Percentiles rank a stretch among this genome's conserved stretches.
Conservation (phyloP, 257 asterid genomes). For the Vinca minor region DNA sequence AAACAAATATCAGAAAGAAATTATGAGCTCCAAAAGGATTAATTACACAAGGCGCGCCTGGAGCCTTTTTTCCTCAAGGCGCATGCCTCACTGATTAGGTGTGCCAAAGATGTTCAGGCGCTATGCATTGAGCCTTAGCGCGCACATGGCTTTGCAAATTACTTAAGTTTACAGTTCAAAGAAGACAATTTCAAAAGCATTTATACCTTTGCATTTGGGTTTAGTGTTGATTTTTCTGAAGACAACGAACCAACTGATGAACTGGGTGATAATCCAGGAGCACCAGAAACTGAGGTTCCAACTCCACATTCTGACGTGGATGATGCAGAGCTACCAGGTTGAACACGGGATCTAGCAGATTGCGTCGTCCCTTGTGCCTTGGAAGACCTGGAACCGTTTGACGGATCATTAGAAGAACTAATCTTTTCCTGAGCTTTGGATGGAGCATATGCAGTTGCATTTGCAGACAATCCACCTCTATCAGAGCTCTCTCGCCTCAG, state of each 20-base stretch:
- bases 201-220: conserved; percentile 90
- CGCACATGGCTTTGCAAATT: not conserved
- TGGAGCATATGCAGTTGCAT: conserved; percentile 53
- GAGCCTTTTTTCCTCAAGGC: too few relatives aligned
- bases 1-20: not conserved
- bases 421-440: conserved; percentile 47
- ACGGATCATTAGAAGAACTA: conserved; percentile 32
- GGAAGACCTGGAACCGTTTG: conserved; percentile 37
- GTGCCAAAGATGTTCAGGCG: too few relatives aligned
- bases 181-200: not conserved
- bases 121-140: too few relatives aligned
- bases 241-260: conserved; percentile 80
- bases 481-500: conserved; percentile 38
- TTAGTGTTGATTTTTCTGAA: conserved; percentile 78
- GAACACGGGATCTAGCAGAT: conserved; percentile 31
- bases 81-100: too few relatives aligned
- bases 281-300: conserved; percentile 55
- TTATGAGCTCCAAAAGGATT: not conserved
- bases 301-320: conserved; percentile 67
- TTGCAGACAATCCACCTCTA: conserved; percentile 44
- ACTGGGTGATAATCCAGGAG: conserved; percentile 67
- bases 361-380: conserved; percentile 37
- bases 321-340: conserved; percentile 57
- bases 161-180: not conserved
- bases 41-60: too few relatives aligned